Percentiles rank a stretch among this genome's conserved stretches.
These are phyloP conservation scores for Helminthosporium solani DNA, from an alignment of 2,329 filamentous ascomycete genomes.

Conservation along the genomic window DNA sequence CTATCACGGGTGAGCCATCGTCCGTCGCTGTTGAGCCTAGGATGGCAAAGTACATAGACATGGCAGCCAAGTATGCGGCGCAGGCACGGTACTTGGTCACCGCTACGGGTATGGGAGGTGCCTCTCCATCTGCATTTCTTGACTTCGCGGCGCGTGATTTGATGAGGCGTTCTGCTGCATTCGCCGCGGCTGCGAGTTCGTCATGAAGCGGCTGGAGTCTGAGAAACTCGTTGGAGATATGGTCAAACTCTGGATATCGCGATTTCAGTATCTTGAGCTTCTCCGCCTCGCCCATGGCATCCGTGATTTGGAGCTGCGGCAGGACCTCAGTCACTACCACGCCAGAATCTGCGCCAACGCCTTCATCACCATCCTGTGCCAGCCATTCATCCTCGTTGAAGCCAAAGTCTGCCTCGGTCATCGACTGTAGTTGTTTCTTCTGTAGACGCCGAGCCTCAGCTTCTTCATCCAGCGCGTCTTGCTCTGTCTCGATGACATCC, in stretches of 20 bases:
- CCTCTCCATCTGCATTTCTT: constrained; percentile 12
- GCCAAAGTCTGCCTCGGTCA: constrained; percentile 89
- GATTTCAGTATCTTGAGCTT: constrained; percentile 71
- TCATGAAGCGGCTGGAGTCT: constrained; percentile 65
- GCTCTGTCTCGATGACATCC: constrained; percentile 70
- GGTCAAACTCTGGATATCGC: constrained; percentile 90
- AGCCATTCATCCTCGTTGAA: constrained; percentile 90
- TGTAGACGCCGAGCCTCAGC: constrained; percentile 84
- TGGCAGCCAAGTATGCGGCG: constrained; percentile 79
- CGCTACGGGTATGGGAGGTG: constrained; percentile 30
- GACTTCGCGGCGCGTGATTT: constrained; percentile 29
- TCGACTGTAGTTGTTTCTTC: constrained; percentile 83
- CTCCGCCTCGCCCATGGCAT: constrained; percentile 75
- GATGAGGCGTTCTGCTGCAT: constrained; percentile 53
- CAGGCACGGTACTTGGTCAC: constrained; percentile 74
- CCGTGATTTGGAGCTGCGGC: constrained; percentile 77
- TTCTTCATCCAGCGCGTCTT: constrained; percentile 86
- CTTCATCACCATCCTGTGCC: constrained; percentile 51
- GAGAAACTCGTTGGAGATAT: constrained; percentile 76
- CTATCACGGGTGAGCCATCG: constrained; percentile 52
- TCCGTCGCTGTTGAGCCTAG: constrained; percentile 75
- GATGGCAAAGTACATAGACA: constrained; percentile 93
- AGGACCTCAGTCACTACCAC: constrained; percentile 83
- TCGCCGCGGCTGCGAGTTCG: constrained; percentile 59
- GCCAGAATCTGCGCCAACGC: constrained; percentile 44